These are phyloP conservation scores for Seiridium cupressi DNA, from an alignment of 2,329 filamentous ascomycete species.

Conservation along the genomic window DNA sequence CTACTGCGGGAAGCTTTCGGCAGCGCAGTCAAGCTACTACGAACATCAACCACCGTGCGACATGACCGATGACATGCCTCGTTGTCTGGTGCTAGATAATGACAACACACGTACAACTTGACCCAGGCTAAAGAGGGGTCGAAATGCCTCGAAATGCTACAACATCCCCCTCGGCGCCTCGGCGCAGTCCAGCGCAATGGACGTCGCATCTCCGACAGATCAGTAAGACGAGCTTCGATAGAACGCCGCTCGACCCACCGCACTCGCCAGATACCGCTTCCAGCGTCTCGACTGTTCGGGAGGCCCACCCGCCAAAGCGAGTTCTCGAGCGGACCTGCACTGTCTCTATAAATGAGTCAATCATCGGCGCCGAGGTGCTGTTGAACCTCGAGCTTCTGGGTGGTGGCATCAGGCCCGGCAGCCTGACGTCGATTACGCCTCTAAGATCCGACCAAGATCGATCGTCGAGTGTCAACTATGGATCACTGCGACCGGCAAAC, in stretches of 20 bases:
- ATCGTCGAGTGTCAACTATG: constrained; percentile 25
- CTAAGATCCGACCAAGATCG: constrained; percentile 50
- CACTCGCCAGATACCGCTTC: constrained; percentile 48
- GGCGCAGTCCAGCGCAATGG: constrained; percentile 46
- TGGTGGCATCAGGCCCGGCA: constrained; percentile 60
- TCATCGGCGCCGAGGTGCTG: constrained; percentile 75
- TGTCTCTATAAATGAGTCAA: constrained; percentile 67
- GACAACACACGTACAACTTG: not conserved
- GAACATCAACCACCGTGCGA: not conserved
- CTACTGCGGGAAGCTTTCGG: not conserved
- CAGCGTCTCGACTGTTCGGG: constrained; percentile 46
- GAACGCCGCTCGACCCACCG: constrained; percentile 35
- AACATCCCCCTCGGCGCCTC: constrained; percentile 37
- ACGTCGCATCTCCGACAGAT: constrained; percentile 52
- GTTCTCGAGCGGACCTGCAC: constrained; percentile 46
- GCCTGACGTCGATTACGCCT: constrained; percentile 70
- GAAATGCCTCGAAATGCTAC: constrained; percentile 28
- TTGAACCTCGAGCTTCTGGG: constrained; percentile 73
- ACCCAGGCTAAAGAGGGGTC: constrained; percentile 6
- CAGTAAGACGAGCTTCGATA: constrained; percentile 46
- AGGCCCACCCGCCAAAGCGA: constrained; percentile 25
- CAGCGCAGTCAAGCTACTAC: not conserved
- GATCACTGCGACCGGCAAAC: constrained; percentile 22
- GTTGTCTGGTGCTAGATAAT: not conserved
- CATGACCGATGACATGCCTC: not conserved